Evolutionary conservation across 1,284 basidiomycete species (phyloP), one percentile per base, ranked within the genome.

Genomic region (Ceratobasidium sp.): DNA sequence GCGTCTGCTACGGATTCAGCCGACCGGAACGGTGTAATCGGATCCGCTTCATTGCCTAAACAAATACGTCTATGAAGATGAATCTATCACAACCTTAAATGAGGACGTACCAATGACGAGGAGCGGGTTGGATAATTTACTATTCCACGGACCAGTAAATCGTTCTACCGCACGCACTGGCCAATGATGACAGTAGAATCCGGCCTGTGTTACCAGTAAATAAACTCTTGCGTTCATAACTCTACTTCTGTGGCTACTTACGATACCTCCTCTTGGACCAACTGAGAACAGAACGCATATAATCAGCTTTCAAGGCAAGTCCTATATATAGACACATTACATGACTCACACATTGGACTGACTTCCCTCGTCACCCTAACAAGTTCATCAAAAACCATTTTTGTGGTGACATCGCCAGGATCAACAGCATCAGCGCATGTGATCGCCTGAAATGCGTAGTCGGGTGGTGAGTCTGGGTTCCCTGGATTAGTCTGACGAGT

Each of bases 391-490:
- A 78, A 78, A 1, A 42, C 75, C 40, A 64, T 49, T 51, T 26
- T 42, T 20, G 79, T 79, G 1, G 67, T 79, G 15, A 51, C 56
- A 23, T 64, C 61, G 0, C 23, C 44, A 18, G 40, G 20, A 61
- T 79, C 79, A 18, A 78, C 15, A 26, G 79, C 79, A 60, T 79
- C 79, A 9, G 76, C 79, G 40, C 79, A 79, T 33, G 77, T 72
- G 61, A 79, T 79, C 20, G 77, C 79, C 39, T 77, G 72, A 39
- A 61, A 64, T 12, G 72, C 56, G 28, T 64, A 75, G 5, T 63
- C 72, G n/a, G 58, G 60, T 39, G 72, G 55, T 1, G 72, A 28
- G 13, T 64, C 60, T n/a, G n/a, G n/a, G n/a, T n/a, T n/a, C n/a
- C n/a, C n/a, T n/a, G n/a, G n/a, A 23, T 44, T 64, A 2, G 42